Evolutionary conservation across 805 yeast genomes (phyloP), one percentile per base, ranked within the genome.

Genomic region (Kluyveromyces lactis): DNA sequence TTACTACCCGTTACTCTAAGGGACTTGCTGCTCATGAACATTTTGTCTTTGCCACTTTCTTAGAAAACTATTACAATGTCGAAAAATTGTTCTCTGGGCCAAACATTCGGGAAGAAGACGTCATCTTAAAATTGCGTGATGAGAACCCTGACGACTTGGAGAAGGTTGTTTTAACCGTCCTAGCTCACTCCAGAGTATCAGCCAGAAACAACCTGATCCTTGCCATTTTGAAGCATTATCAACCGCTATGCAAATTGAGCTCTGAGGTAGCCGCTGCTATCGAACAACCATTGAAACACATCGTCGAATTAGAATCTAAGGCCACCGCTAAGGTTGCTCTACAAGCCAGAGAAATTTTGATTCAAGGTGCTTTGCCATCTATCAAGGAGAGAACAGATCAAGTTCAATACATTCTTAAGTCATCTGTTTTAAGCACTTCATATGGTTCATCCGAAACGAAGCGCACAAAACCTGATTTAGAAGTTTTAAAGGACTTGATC

Each of bases 291-390:
- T 75, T 92, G 68, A 81, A 79, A 64, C 69, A 75, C 41, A 71
- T 94, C 51, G 95, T 89, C 39, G 92, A 85, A 60, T 73, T 92
- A 48, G 97, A 90, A 53, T 75, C 92, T 18, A 81, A 96, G 59
- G 77, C 86, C 7, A 79, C 95, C 27, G 90, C 95, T 21, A 90
- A 89, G 70, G 97, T 90, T 37, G 86, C 95, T 19, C 71, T 92
- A 57, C 87, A 86, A 64, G 97, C 97, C 1, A 79, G 97, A 60
- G 99, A 94, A 67, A 83, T 94, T 44, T 75, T 92, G 55, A 92
- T 92, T 55, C 95, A 89, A 71, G 92, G 97, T 62, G 86, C 97
- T 23, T 72, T 92, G 66, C 99, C 99, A 28, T 87, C 97, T 3
- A 81, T 87, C 47, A 79, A 85, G 63, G 99, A 92, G 67, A 80